These are phyloP conservation scores for Chlorencoelia australis DNA, from an alignment of 2,329 filamentous ascomycete genomes.

Conservation along the genomic window DNA sequence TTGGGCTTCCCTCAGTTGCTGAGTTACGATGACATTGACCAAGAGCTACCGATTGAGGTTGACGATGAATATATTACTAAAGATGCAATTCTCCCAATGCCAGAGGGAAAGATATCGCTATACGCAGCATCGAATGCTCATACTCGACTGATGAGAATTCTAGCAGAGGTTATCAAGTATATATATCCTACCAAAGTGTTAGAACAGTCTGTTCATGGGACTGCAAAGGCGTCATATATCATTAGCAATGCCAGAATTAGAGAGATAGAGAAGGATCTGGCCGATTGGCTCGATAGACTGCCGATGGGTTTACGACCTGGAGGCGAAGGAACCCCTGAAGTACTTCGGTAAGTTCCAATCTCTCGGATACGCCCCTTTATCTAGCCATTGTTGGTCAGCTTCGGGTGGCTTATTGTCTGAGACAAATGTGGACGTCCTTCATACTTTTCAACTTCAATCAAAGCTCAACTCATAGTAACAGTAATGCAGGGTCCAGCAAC, in stretches of 20 bases:
- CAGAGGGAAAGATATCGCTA: conserved; percentile 42
- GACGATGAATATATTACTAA: conserved; percentile 59
- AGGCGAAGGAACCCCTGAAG: conserved; percentile 61
- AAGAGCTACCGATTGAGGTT: conserved; percentile 52
- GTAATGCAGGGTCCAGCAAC: conserved; percentile 50
- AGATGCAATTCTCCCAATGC: conserved; percentile 44
- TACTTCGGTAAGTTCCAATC: conserved; percentile 55
- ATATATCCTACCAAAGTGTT: conserved; percentile 55
- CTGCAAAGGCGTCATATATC: conserved; percentile 40
- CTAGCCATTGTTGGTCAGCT: background rate
- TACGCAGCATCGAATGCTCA: conserved; percentile 59
- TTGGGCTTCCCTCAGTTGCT: conserved; percentile 57
- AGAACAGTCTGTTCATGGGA: conserved; percentile 33
- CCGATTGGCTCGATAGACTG: conserved; percentile 54
- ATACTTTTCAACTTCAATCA: background rate
- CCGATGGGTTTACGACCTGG: conserved; percentile 72
- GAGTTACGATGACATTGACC: conserved; percentile 55
- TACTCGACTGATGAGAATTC: conserved; percentile 51
- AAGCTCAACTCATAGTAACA: conserved; percentile 13
- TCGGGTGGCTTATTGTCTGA: background rate
- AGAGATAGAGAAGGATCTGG: conserved; percentile 53
- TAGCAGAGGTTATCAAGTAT: conserved; percentile 53
- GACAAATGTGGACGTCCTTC: background rate
- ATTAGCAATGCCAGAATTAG: conserved; percentile 55
- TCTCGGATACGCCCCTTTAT: background rate